Base-by-base conservation (phyloP, 2,329 filamentous ascomycete genomes). In the Exutisphaerella laricina region DNA sequence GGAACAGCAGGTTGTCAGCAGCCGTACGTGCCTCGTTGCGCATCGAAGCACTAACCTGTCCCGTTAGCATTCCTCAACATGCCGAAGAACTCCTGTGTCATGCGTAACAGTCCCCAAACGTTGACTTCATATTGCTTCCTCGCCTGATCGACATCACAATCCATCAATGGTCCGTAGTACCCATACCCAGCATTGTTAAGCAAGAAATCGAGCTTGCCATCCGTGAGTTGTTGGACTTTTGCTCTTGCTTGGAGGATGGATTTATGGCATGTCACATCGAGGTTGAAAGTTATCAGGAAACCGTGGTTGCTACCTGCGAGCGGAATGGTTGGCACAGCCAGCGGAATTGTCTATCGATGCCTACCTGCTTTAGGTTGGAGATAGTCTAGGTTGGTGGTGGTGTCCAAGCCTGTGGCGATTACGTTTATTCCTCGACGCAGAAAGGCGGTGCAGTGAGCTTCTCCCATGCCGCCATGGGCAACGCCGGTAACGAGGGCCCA, bases 401-500 rank as follows among this genome's bases (percentile, higher is more conserved):
- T 60, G 30, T 68, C 60, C 33, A 43, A 17, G 4, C 47, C 38
- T 14, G 70, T 66, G 5, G 71, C 61, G 34, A 75, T 66, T 31
- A 73, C 66, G 18, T 64, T 61, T 45, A 67, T 66, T 14, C 68
- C 70, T 42, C 69, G 64, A 37, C 65, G 50, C 2, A 75, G 60
- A 12, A 75, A 58, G 45, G 65, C 66, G 25, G 64, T 60, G 4
- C 71, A 66, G 10, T 74, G 61, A 3, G 71, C 70, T 46, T 67
- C 61, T 26, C 73, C 70, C 33, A 72, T 69, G 14, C 69, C 69
- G 4, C 50, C 52, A 3, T 66, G 67, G n/a, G 66, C 71, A 14
- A 71, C 72, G 10, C 73, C 73, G 10, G 75, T 65, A 22, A 77
- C 58, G 8, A 75, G 65, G 3, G 72, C 64, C 57, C 73, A 72